Evolutionary conservation across 2,329 filamentous ascomycete genomes (phyloP), one percentile per base, ranked within the genome.

Genomic region (Graphilbum fragrans): DNA sequence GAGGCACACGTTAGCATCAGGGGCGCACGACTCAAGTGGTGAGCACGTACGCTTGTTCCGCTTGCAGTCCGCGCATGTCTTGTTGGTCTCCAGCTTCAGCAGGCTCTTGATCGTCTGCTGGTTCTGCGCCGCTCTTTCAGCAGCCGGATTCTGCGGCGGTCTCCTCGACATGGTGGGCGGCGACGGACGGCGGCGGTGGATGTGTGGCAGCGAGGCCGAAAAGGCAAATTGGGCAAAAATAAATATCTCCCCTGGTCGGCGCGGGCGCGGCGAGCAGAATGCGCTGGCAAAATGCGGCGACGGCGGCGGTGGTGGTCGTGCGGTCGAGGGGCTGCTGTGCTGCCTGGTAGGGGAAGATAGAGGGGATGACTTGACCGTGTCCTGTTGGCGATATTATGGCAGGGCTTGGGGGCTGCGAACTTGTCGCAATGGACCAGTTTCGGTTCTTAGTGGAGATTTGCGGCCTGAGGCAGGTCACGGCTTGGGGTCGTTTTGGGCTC

Each of bases 61-160:
- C 72, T 98, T 98, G 77, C 92, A 98, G 63, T 98, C 92, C 46
- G 90, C 86, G 70, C 92, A 98, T 58, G 84, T 78, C 70, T 98
- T 98, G 69, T 98, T 98, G 48, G 79, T 69, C 58, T 96, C 90
- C 52, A 98, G 68, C 67, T 96, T 98, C 59, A 96, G 71, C 52
- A 98, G 75, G 58, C 77, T 87, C 71, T 96, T 96, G 63, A 98
- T 86, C 35, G 87, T 93, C 60, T 82, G 79, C 61, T 86, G 82
- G 66, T 98, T 98, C 65, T 93, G 84, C 55, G 88, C 88, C 55
- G 87, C 85, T 63, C 86, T 80, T 64, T 94, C 86, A 51, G 86
- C 83, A 50, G 79, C 80, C 57, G 85, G 79, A 64, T 86, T 85
- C 29, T n/a, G n/a, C 45, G 78, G 75, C 46, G 77, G 67, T 58